These are phyloP conservation scores for Cyberlindnera xishuangbannaensis DNA, from an alignment of 805 yeast genomes.

Conservation along the genomic window DNA sequence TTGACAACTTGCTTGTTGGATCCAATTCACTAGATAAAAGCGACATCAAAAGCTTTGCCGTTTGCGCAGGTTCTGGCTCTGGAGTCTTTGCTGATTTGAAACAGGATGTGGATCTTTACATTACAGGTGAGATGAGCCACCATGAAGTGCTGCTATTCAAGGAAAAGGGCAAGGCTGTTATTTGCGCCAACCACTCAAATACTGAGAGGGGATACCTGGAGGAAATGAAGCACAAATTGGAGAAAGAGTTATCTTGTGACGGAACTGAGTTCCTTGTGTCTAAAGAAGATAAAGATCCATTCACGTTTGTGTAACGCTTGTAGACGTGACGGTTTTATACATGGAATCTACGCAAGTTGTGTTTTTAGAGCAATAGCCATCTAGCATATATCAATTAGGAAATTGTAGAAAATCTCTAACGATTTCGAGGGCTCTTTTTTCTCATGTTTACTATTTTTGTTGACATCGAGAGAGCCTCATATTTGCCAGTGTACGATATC, in stretches of 20 bases:
- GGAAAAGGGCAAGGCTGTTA: conserved; percentile 66
- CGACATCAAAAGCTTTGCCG: conserved; percentile 53
- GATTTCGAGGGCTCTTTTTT: too few species aligned
- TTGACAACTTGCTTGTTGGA: conserved; percentile 62
- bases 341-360: neutral
- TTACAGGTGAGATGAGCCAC: conserved; percentile 93
- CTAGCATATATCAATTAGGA: too few species aligned
- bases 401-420: too few species aligned
- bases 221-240: conserved; percentile 40
- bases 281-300: conserved; percentile 22
- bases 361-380: too few species aligned
- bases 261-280: conserved; percentile 15
- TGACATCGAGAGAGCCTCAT: too few species aligned
- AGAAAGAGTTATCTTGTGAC: conserved; percentile 4
- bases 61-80: conserved; percentile 97
- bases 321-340: neutral
- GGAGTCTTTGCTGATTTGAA: conserved; percentile 72
- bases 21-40: conserved; percentile 23
- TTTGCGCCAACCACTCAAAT: conserved; percentile 85
- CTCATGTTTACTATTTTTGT: too few species aligned
- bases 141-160: conserved; percentile 75
- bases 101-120: conserved; percentile 49
- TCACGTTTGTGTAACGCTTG: conserved; percentile 10
- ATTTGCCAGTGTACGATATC: too few species aligned
- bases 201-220: conserved; percentile 83